A percentile compares a stretch with the other conserved stretches of the same genome.
Evolutionary conservation across 2,329 filamentous ascomycete genomes (phyloP).

Genomic region (Verticillium tricorpus): DNA sequence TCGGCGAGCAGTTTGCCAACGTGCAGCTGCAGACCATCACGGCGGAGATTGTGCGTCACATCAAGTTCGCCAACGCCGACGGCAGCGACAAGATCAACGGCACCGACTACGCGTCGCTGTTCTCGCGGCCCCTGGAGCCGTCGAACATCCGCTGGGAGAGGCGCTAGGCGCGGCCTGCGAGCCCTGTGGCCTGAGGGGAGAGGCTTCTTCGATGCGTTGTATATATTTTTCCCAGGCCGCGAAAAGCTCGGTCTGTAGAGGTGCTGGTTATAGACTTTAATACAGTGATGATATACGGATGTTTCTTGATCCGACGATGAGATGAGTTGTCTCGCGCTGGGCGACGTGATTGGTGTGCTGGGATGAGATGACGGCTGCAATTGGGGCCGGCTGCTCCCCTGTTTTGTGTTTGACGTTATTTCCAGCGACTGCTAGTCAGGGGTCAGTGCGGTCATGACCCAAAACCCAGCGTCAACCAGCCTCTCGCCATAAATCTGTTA

Average conservation of each 20-base stretch:
- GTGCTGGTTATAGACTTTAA: neutral
- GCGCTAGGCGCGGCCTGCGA: constrained; percentile 35
- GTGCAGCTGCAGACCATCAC: constrained; percentile 85
- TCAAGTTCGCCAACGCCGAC: constrained; percentile 74
- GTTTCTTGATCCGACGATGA: too few relatives aligned
- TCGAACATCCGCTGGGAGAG: constrained; percentile 73
- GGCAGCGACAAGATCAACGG: constrained; percentile 65
- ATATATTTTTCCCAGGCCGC: neutral
- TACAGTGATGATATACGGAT: neutral
- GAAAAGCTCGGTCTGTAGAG: neutral
- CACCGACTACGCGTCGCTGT: constrained; percentile 66
- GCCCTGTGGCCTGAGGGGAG: neutral
- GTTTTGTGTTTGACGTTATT: too few relatives aligned
- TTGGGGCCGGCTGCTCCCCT: too few relatives aligned
- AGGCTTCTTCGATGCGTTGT: neutral
- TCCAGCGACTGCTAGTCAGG: too few relatives aligned
- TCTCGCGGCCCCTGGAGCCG: constrained; percentile 68
- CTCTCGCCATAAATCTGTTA: too few relatives aligned
- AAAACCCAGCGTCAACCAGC: too few relatives aligned
- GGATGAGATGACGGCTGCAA: neutral
- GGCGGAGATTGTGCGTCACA: constrained; percentile 68
- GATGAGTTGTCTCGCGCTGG: too few relatives aligned
- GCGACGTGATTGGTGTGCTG: too few relatives aligned
- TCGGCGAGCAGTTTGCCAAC: constrained; percentile 95
- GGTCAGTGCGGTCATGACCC: too few relatives aligned